Evolutionary conservation across 2,329 filamentous ascomycete genomes (phyloP).

Genomic region (Xylariaceae sp.): DNA sequence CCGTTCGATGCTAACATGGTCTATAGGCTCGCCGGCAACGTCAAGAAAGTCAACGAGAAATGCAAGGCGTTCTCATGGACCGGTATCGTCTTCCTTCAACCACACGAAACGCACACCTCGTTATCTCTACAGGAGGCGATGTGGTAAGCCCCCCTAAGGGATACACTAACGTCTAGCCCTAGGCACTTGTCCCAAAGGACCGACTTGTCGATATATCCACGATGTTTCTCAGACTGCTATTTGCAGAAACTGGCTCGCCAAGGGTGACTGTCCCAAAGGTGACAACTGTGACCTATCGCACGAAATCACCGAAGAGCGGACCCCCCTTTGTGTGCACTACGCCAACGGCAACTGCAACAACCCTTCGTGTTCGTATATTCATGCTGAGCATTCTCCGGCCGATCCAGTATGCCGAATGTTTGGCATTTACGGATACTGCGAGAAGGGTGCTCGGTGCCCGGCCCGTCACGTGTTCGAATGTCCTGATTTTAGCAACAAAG

Average conservation of each 20-base stretch:
- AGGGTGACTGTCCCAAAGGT: slow-evolving; percentile 71
- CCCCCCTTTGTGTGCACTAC: slow-evolving; percentile 85
- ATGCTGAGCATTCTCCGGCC: slow-evolving; percentile 70
- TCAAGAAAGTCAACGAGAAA: slow-evolving; percentile 66
- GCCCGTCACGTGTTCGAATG: slow-evolving; percentile 90
- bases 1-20: slow-evolving; percentile 37
- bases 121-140: slow-evolving; percentile 33
- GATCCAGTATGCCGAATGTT: slow-evolving; percentile 82
- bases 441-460: slow-evolving; percentile 70
- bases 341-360: slow-evolving; percentile 88
- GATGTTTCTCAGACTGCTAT: slow-evolving; percentile 82
- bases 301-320: slow-evolving; percentile 75
- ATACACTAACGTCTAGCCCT: slow-evolving; percentile 41
- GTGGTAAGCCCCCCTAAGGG: slow-evolving; percentile 38
- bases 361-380: slow-evolving; percentile 77
- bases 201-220: slow-evolving; percentile 75
- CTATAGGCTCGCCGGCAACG: slow-evolving; percentile 47
- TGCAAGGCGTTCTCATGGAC: slow-evolving; percentile 70
- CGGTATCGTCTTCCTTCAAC: slow-evolving; percentile 54
- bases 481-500: slow-evolving; percentile 90
- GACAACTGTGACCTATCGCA: slow-evolving; percentile 87
- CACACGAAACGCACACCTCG: slow-evolving; percentile 31
- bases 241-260: slow-evolving; percentile 82
- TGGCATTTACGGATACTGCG: slow-evolving; percentile 83
- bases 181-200: slow-evolving; percentile 85